Evolutionary conservation across 1,139 yeast species (phyloP), one percentile per base, ranked within the genome.

Genomic region (Debaryomycetaceae sp.): DNA sequence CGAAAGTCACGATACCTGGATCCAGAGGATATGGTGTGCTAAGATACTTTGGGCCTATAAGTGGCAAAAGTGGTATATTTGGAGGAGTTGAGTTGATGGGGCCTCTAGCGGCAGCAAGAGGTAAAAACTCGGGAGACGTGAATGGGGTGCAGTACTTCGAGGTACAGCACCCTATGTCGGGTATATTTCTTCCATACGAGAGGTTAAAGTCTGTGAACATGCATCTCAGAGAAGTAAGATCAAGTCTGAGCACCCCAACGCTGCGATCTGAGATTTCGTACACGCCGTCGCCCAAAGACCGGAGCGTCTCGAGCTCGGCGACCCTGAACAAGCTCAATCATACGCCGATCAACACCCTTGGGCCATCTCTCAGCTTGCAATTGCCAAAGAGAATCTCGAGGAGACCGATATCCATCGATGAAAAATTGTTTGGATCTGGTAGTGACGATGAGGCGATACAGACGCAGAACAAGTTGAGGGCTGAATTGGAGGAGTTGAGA

Each of bases 51-150:
- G 98, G 98, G 0, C 69, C 78, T 1, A 88, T 93, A 22, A 78
- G 81, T 31, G 86, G 85, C 27, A 89, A 87, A 56, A 51, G 53
- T 24, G 97, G 97, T 0, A 69, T 74, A n/a, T 93, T 84, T 67
- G 97, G 91, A 5, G 99, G 99, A 1, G 76, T 93, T 5, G 97
- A 93, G 60, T 69, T 93, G 40, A 57, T 77, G 8, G 91, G 88
- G 3, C 80, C 85, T 5, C 60, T 67, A 24, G 83, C 84, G 20
- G 68, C 66, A 8, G 52, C 71, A 4, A 56, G 78, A 53, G 79
- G 79, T 13, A 74, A 73, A 52, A 74, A 74, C 53, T 67, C 67
- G 29, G 79, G 79, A 6, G 63, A 63, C 17, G 78, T 74, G 2
- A 73, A 71, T 38, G 77, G 76, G 2, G 50, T 67, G n/a, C 69